A percentile compares a stretch with the other conserved stretches of the same genome.
Conservation (phyloP, 768 basidiomycete genomes). For the Chalciporus sphaerocephalus region DNA sequence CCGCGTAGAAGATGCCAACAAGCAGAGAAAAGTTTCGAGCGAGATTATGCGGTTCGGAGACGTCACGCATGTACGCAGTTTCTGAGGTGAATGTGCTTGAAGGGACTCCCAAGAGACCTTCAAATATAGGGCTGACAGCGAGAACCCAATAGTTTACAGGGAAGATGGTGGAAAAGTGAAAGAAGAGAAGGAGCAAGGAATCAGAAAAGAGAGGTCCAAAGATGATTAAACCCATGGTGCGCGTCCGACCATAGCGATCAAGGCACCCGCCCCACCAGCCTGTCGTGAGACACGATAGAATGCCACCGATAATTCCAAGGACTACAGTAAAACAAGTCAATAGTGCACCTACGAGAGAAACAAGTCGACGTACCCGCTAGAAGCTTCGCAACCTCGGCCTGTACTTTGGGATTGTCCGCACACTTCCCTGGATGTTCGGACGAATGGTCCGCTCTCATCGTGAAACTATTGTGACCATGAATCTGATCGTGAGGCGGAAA, state of each 20-base stretch:
- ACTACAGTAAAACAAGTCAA: neutral
- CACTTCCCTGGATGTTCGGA: neutral
- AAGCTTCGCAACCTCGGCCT: neutral
- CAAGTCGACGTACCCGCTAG: neutral
- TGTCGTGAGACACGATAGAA: slow-evolving; percentile 1
- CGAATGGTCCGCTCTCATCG: neutral
- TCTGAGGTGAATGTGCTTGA: neutral
- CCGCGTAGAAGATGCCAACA: slow-evolving; percentile 1
- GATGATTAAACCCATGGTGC: slow-evolving; percentile 2
- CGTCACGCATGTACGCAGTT: slow-evolving; percentile 2
- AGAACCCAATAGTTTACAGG: slow-evolving; percentile 1
- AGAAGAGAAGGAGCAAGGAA: neutral
- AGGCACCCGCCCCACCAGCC: slow-evolving; percentile 5
- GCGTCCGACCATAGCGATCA: neutral
- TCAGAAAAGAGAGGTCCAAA: slow-evolving; percentile 1
- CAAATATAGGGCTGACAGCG: neutral
- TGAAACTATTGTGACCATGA: neutral
- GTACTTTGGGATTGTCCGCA: neutral
- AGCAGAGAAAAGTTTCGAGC: slow-evolving; percentile 2
- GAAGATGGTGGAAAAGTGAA: neutral
- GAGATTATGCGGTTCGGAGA: neutral
- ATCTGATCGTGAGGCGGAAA: too few relatives aligned
- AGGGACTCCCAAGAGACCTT: slow-evolving; percentile 1
- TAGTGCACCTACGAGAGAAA: neutral
- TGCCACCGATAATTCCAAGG: slow-evolving; percentile 3